Conservation (phyloP, 2,329 filamentous ascomycete species). For the Fusarium chuoi region DNA sequence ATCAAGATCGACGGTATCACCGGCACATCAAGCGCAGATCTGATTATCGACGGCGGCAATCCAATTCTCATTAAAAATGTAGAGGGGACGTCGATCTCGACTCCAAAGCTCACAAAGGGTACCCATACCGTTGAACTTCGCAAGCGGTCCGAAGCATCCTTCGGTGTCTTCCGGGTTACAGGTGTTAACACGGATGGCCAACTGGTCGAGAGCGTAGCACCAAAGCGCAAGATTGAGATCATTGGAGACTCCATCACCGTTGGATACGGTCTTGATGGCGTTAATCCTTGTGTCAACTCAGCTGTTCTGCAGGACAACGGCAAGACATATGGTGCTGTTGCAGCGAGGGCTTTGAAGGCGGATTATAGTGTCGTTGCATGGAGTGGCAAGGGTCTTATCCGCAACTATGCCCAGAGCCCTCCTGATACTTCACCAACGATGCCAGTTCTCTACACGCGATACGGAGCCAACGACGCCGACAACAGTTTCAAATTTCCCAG, state of each 20-base stretch:
- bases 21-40: conserved; percentile 22
- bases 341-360: conserved; percentile 53
- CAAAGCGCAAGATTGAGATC: conserved; percentile 53
- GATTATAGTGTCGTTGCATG: conserved; percentile 57
- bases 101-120: conserved; percentile 1
- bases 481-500: conserved; percentile 52
- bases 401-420: conserved; percentile 50
- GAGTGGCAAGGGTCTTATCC: conserved; percentile 56
- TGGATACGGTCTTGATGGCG: conserved; percentile 56
- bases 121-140: conserved; percentile 32
- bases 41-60: conserved; percentile 23
- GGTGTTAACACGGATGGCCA: conserved; percentile 17
- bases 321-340: conserved; percentile 55
- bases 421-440: conserved; percentile 49
- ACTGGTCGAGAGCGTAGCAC: conserved; percentile 35
- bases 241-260: conserved; percentile 59
- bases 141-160: conserved; percentile 24
- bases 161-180: conserved; percentile 13
- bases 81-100: conserved; percentile 9
- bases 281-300: conserved; percentile 52
- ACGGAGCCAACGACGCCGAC: conserved; percentile 53
- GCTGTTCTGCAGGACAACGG: conserved; percentile 53
- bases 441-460: conserved; percentile 55
- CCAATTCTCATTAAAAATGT: conserved; percentile 23
- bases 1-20: conserved; percentile 40